Evolutionary conservation across 768 basidiomycete species (phyloP).

Genomic region (Auriscalpium vulgare): DNA sequence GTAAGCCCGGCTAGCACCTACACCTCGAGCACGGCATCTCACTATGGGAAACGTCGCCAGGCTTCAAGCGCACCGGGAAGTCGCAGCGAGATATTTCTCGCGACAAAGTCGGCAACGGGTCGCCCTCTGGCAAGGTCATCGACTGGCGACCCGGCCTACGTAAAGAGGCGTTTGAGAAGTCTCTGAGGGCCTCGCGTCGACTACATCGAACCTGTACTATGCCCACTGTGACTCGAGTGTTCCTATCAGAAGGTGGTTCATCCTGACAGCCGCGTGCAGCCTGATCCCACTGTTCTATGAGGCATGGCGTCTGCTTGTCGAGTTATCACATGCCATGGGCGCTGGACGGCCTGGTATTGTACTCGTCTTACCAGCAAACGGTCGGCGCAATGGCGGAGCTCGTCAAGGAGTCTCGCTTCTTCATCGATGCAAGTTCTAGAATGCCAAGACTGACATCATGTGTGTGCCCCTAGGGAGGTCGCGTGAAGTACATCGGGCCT

Average conservation of each 20-base stretch:
- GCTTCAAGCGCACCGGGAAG: conserved; percentile 50
- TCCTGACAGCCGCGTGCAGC: not conserved
- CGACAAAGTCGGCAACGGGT: conserved; percentile 28
- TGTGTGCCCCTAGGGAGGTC: conserved; percentile 20
- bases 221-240: conserved; percentile 17
- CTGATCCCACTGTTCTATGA: conserved; percentile 9
- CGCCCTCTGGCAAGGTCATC: conserved; percentile 7
- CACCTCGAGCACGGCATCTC: not conserved
- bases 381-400: conserved; percentile 13
- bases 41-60: conserved; percentile 17
- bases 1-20: conserved; percentile 7
- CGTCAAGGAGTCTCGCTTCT: conserved; percentile 24
- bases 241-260: not conserved
- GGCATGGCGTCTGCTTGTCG: not conserved
- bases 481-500: conserved; percentile 27
- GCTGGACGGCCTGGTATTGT: not conserved
- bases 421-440: conserved; percentile 18
- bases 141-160: conserved; percentile 22
- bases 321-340: not conserved
- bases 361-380: not conserved
- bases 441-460: not conserved
- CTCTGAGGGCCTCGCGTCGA: conserved; percentile 21
- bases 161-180: conserved; percentile 19
- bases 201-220: conserved; percentile 26
- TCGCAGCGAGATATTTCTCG: conserved; percentile 39